Evolutionary conservation across 306 rosid genomes (phyloP), one percentile per base, ranked within the genome.

Genomic region (Coriaria nepalensis): DNA sequence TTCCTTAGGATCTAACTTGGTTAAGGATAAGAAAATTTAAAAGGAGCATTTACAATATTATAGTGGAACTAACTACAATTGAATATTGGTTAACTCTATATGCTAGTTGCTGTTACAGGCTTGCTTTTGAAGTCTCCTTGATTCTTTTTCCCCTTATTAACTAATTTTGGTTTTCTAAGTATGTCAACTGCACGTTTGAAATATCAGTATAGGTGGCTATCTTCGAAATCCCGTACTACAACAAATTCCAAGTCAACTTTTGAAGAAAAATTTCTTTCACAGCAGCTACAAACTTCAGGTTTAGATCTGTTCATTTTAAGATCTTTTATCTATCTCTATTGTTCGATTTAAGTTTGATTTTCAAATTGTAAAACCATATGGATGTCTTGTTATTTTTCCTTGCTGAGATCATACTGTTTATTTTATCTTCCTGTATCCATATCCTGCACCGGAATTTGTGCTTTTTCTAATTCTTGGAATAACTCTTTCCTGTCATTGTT

Each of bases 171-270:
- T 40, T n/a, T 32, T 47, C 64, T 55, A 63, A 64, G 59, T 35
- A 45, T 20, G 11, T 45, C 56, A 39, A 49, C 42, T 57, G 13
- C 65, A 45, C 56, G 61, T 53, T 67, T 37, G 42, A 69, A 65
- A 70, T 67, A 73, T 68, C 86, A 90, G 98, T 90, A 90, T 68
- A 85, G 95, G 85, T 90, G 98, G 98, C 87, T 90, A 63, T 85
- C 95, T 55, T 82, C 95, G 57, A 85, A 85, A 71, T 69, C 87
- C 9, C 77, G 79, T 54, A 56, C 68, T 57, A 12, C 85, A 11
- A 53, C 85, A 47, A 81, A 59, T 69, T 55, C 77, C 33, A 90
- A 75, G 79, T 69, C 93, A 35, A 71, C 84, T 6, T 79, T 90
- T 69, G 95, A 90, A 73, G 95, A 90, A 58, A 90, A 90, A 67